Conservation (phyloP, 257 asterid genomes). For the Nicotiana noctiflora region DNA sequence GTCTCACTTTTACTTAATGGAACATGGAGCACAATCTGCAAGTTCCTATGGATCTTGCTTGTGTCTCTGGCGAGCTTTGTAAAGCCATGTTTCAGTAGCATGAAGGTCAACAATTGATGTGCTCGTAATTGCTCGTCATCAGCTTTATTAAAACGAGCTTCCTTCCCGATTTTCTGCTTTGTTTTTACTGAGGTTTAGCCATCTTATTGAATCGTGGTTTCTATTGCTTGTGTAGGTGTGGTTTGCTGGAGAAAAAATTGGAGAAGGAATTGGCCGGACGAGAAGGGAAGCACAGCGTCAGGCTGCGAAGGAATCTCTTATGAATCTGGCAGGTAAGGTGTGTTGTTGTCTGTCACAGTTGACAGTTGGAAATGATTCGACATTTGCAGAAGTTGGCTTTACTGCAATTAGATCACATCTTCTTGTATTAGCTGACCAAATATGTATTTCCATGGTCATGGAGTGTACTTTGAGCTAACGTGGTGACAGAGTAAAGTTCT, state of each 20-base stretch:
- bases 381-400: background rate
- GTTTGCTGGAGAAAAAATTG: conserved; percentile 81
- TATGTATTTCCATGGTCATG: background rate
- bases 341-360: background rate
- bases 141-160: background rate
- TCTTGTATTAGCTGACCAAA: background rate
- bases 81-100: background rate
- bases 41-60: conserved; percentile 1
- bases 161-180: background rate
- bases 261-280: conserved; percentile 81
- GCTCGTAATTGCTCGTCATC: background rate
- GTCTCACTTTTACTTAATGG: background rate
- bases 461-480: background rate
- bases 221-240: conserved; percentile 49
- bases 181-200: background rate
- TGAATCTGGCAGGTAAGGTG: conserved; percentile 70
- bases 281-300: conserved; percentile 81
- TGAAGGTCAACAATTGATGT: background rate
- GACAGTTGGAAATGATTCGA: conserved; percentile 10
- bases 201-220: conserved; percentile 7
- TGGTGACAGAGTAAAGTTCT: background rate
- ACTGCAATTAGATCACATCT: background rate
- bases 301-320: conserved; percentile 81
- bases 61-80: background rate
- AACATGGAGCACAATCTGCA: background rate